Base-by-base conservation (phyloP, 1,284 basidiomycete genomes). In the Sporisorium reilianum region DNA sequence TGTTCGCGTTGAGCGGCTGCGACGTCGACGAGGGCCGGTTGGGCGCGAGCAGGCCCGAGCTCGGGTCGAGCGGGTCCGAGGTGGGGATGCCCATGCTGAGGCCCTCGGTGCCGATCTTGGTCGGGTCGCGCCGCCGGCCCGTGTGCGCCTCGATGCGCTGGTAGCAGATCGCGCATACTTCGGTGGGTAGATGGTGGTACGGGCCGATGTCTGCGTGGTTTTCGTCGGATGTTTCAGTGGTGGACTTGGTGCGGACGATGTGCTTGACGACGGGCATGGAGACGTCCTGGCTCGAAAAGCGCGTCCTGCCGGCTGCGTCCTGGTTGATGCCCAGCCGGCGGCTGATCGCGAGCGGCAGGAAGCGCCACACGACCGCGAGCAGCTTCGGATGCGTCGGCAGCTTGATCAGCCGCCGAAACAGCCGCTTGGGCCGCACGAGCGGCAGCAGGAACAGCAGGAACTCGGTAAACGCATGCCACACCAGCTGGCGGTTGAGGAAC, bases 391-490 rank as follows among this genome's bases (percentile, higher is more conserved):
- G 77, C 0, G 72, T 80, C 2, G 78, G 79, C 25, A 81, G 58
- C 45, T 88, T 88, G 55, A 86, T 85, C 41, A 91, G 65, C 32
- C 89, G 88, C 49, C 90, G 88, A 34, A 92, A 71, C 36, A 86
- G 25, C 91, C 86, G 44, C 88, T 87, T 73, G 88, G 91, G 42
- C 75, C 90, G 91, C 74, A 98, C 87, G 36, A 97, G 88, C 0
- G 97, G 97, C 3, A 99, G 87, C 7, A 95, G 86, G 86, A 98
- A 98, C 45, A 99, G 87, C 26, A 98, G 87, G 85, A 99, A 98
- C 88, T 99, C 96, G 1, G 96, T 99, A 85, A 99, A 96, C 1
- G 94, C 93, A 84, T 96, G 93, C 97, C 97, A 99, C 56, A 99
- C 96, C 88, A 99, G 93, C 86, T 99, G 97, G 61, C 97, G 91